These are phyloP conservation scores for Waitea zeae DNA, from an alignment of 1,284 basidiomycete genomes.

Conservation along the genomic window DNA sequence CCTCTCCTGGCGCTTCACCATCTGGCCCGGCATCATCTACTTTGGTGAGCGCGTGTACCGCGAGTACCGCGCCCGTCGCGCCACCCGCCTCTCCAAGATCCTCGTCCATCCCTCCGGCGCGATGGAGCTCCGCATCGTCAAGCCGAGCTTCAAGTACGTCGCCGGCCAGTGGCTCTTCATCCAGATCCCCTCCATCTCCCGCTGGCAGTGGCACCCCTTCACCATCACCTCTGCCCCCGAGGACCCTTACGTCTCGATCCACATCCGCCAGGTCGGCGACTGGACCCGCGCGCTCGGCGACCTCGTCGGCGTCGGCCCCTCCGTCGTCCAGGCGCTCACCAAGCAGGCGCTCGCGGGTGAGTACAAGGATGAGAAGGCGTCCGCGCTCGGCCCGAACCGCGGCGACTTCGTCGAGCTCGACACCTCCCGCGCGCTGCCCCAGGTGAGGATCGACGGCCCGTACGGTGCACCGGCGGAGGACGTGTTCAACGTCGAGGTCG, in stretches of 20 bases:
- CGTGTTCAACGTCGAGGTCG: conserved; percentile 74
- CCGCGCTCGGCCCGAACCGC: conserved; percentile 23
- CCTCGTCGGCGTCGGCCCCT: conserved; percentile 64
- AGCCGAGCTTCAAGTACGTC: conserved; percentile 78
- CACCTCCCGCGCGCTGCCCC: conserved; percentile 36
- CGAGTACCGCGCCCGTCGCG: conserved; percentile 57
- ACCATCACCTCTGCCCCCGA: conserved; percentile 88
- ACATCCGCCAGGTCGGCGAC: conserved; percentile 84
- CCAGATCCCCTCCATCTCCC: conserved; percentile 69
- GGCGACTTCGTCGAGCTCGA: conserved; percentile 67
- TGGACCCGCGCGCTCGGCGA: conserved; percentile 70
- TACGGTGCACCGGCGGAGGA: conserved; percentile 84
- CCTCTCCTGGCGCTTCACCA: conserved; percentile 70
- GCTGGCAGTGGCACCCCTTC: conserved; percentile 86
- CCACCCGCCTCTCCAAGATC: conserved; percentile 65
- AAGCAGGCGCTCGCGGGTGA: conserved; percentile 54
- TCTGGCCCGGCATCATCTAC: conserved; percentile 78
- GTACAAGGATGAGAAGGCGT: conserved; percentile 38
- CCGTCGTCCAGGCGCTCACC: conserved; percentile 58
- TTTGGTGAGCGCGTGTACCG: conserved; percentile 70
- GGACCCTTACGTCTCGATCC: conserved; percentile 77
- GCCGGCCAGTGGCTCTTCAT: conserved; percentile 86
- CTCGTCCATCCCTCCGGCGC: conserved; percentile 71
- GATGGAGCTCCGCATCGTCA: conserved; percentile 80
- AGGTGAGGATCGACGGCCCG: conserved; percentile 71